A percentile compares a stretch with the other conserved stretches of the same genome.
These are phyloP conservation scores for Populus nigra DNA, from an alignment of 345 rosid genomes.

Conservation along the genomic window DNA sequence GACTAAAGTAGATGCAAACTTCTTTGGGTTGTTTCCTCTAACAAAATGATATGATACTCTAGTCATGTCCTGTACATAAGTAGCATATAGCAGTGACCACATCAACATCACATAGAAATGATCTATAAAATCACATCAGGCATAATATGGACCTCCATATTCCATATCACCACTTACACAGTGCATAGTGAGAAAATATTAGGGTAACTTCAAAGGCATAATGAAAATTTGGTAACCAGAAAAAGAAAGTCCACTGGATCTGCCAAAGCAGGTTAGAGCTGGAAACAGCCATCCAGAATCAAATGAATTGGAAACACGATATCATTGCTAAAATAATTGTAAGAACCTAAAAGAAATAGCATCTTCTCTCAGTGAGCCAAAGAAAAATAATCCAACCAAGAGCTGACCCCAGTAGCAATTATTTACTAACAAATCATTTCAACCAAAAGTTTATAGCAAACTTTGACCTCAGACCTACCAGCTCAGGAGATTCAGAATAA, in stretches of 20 bases:
- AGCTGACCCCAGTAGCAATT: background rate
- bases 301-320: background rate
- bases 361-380: background rate
- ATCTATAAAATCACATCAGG: slow-evolving; percentile 1
- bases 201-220: background rate
- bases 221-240: background rate
- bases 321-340: background rate
- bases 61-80: slow-evolving; percentile 76
- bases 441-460: background rate
- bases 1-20: slow-evolving; percentile 69
- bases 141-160: slow-evolving; percentile 5
- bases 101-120: background rate
- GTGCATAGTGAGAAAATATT: background rate
- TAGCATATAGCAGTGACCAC: background rate
- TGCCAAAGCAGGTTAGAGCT: background rate
- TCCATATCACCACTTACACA: background rate
- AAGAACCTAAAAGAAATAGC: background rate
- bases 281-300: background rate
- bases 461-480: slow-evolving; percentile 49
- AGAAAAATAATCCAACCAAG: background rate
- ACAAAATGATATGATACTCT: slow-evolving; percentile 80
- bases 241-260: background rate
- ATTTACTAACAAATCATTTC: background rate
- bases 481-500: slow-evolving; percentile 84
- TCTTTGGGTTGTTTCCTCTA: slow-evolving; percentile 65